Base-by-base conservation (phyloP, 2,329 filamentous ascomycete species). In the Tolypocladium ophioglossoides region DNA sequence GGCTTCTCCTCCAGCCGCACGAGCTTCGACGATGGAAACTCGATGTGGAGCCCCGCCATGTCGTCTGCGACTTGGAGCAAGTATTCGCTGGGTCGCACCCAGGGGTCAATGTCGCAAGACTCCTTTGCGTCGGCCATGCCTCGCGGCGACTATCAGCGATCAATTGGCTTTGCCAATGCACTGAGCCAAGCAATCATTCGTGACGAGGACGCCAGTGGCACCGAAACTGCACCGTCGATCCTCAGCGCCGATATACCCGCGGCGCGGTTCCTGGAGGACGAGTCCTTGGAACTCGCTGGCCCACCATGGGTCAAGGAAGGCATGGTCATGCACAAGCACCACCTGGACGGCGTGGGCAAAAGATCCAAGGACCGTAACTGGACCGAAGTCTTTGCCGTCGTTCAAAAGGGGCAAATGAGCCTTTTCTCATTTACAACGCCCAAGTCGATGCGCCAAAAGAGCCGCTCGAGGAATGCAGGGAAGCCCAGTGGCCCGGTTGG, bases 301-400 rank as follows among this genome's bases (percentile, higher is more conserved):
- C 89, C 94, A n/a, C 94, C 94, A 0, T 99, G 94, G 94, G 86
- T 95, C 32, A 99, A 99, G 72, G 94, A 99, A 71, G 94, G 94
- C 58, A 89, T 95, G 62, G 77, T 97, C 22, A 92, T 92, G 61
- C 92, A 99, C 74, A 97, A 97, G 71, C 92, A 96, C 68, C 92
- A 97, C 65, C 79, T 97, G 4, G 92, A 97, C 67, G 84, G 89
- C 5, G 78, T 90, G 38, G 91, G 95, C 61, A 96, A 94, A 74
- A 89, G 90, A 68, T 87, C 91, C 57, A 96, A 92, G 71, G 92
- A 97, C 63, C 82, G 94, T 40, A 92, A 91, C 63, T 99, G 94
- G 94, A 85, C 79, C 55, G 91, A 97, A 65, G 91, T 91, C 54
- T 99, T 99, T 72, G 92, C 91, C 38, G 94, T 99, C 27, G 86